Evolutionary conservation across 805 yeast genomes (phyloP).

Genomic region (Candida suzukii): DNA sequence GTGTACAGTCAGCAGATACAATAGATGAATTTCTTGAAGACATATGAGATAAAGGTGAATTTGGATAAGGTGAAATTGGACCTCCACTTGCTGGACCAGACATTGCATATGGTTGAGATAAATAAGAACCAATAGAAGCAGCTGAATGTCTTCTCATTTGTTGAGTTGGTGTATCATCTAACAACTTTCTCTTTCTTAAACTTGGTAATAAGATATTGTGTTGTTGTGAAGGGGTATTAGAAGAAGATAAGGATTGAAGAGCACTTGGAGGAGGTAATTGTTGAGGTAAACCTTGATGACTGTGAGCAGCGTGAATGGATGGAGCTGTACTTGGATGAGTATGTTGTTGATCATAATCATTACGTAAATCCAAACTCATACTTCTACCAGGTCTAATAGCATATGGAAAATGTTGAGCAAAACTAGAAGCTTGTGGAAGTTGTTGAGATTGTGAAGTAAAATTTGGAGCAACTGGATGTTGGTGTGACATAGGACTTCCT

Average conservation of each 20-base stretch:
- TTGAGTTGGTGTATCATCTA: slow-evolving; percentile 13
- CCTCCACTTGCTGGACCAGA: slow-evolving; percentile 1
- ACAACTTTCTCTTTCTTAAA: slow-evolving; percentile 18
- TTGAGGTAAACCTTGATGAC: neutral
- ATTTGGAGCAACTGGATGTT: slow-evolving; percentile 1
- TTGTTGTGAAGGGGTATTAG: slow-evolving; percentile 1
- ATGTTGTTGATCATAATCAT: neutral
- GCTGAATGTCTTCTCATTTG: slow-evolving; percentile 26
- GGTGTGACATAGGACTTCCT: slow-evolving; percentile 7
- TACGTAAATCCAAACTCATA: slow-evolving; percentile 16
- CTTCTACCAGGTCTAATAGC: slow-evolving; percentile 14
- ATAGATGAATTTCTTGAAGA: slow-evolving; percentile 26
- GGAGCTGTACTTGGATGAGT: neutral
- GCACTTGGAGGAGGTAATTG: slow-evolving; percentile 1
- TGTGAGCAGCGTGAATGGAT: neutral
- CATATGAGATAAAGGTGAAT: slow-evolving; percentile 23
- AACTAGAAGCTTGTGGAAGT: neutral
- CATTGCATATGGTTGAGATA: neutral
- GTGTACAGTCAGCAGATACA: slow-evolving; percentile 22
- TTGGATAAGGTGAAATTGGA: slow-evolving; percentile 19
- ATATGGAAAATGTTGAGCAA: neutral
- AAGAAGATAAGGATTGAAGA: neutral
- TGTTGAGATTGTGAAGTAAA: slow-evolving; percentile 1
- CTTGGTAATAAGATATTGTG: slow-evolving; percentile 5
- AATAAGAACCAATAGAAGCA: slow-evolving; percentile 17